Evolutionary conservation across 768 basidiomycete genomes (phyloP).

Genomic region (Termitomyces sp.): DNA sequence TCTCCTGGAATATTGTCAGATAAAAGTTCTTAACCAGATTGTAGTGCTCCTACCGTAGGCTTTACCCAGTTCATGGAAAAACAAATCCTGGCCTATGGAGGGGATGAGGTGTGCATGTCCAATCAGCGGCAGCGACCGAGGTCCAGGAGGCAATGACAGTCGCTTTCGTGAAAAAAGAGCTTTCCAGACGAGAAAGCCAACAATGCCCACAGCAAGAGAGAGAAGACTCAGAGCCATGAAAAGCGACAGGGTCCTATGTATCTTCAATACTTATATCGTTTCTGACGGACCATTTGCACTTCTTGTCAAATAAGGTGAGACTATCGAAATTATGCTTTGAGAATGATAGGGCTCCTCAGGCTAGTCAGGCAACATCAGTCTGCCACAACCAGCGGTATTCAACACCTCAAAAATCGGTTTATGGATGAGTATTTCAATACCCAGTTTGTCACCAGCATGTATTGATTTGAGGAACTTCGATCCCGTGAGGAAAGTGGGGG

Average conservation of each 20-base stretch:
- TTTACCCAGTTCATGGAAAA: background rate
- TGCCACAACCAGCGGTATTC: too few relatives aligned
- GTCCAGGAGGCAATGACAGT: background rate
- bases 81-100: conserved; percentile 6
- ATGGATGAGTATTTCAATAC: too few relatives aligned
- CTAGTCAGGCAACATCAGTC: too few relatives aligned
- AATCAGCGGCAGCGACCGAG: conserved; percentile 24
- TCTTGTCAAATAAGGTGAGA: background rate
- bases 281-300: background rate
- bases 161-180: background rate
- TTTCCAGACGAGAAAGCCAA: background rate
- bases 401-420: too few relatives aligned
- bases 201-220: background rate
- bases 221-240: background rate
- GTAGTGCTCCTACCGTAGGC: conserved; percentile 21
- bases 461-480: too few relatives aligned
- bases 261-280: background rate
- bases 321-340: background rate
- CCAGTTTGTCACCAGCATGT: too few relatives aligned
- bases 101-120: conserved; percentile 31
- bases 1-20: background rate
- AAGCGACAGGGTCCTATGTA: too few relatives aligned
- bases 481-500: too few relatives aligned
- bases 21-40: background rate
- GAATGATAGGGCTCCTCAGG: too few relatives aligned